Evolutionary conservation across 441 rosid species (phyloP), one percentile per base, ranked within the genome.

Genomic region (Brassica hybrid): DNA sequence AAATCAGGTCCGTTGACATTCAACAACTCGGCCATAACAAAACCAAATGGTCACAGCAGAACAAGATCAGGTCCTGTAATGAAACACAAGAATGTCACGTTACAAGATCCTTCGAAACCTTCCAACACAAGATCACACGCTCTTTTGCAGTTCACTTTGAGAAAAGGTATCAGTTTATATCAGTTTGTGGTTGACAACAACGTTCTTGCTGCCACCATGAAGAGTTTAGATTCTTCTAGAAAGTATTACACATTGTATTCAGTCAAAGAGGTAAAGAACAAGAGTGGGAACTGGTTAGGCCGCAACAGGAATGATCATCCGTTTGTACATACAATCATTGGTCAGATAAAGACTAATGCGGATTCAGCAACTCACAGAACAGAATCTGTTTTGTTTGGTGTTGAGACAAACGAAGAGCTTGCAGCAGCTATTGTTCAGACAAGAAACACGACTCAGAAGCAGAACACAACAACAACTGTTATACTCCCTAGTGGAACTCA

Each of bases 161-260:
- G 91, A 88, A 91, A 91, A 74, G 95, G 94, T 27, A 87, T 88
- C 64, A 96, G 96, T 41, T 64, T 90, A 52, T 88, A 87, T 81
- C 90, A 96, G 34, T 93, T 95, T 67, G 94, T 94, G 1, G 93
- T 93, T 67, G 94, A 86, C 68, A 84, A 88, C 43, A 38, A 38
- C 34, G 81, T 95, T 76, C 91, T 95, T 69, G 97, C 97, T 21
- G 99, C 97, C 63, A 91, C 98, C 13, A 43, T 89, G 88, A 94
- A 91, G 86, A 85, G 81, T 79, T 80, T 83, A 64, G 76, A 84
- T 80, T 73, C 88, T 62, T 82, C 86, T 1, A 70, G 73, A 34
- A 72, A 83, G 83, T 78, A 88, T 66, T 95, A 89, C 79, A 91
- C 92, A 23, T 91, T 93, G 82, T 89, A 88, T 63, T 58, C 90